phyloP scores from a whole-genome alignment of 1,139 yeast genomes.

The Saccharomycopsis crataegensis region DNA sequence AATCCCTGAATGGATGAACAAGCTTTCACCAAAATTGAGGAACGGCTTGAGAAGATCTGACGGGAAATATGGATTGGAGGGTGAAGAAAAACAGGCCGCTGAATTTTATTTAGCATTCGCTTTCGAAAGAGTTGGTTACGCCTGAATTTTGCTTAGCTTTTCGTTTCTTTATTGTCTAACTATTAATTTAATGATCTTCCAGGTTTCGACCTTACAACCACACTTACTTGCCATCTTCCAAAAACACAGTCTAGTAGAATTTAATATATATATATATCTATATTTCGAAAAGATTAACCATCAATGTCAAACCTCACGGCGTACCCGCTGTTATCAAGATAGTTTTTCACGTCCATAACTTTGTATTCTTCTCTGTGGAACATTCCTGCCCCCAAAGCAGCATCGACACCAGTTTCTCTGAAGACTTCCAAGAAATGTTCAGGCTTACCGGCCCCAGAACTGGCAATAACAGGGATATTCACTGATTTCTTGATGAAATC shows the following conservation, averaged over 20 bases:
- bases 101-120: conserved; percentile 78
- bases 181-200: not conserved
- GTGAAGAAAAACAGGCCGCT: conserved; percentile 86
- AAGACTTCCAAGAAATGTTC: conserved; percentile 85
- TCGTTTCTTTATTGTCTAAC: not conserved
- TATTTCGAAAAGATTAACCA: not conserved
- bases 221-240: not conserved
- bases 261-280: not conserved
- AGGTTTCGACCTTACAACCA: too few species aligned
- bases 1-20: conserved; percentile 56
- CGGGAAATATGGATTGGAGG: conserved; percentile 82
- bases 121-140: conserved; percentile 45
- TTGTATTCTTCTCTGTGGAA: conserved; percentile 92
- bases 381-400: conserved; percentile 97
- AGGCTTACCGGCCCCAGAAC: conserved; percentile 95
- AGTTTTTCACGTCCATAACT: conserved; percentile 73
- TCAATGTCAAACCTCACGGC: conserved; percentile 37
- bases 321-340: conserved; percentile 44
- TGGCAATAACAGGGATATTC: conserved; percentile 87
- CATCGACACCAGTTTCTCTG: conserved; percentile 74
- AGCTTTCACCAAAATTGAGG: conserved; percentile 54
- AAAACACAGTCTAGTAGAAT: not conserved
- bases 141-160: not conserved
- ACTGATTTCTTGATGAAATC: conserved; percentile 70
- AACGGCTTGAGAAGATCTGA: conserved; percentile 68